phyloP scores from a whole-genome alignment of 371 early-diverging fungal species.

The Lichtheimia ornata region DNA sequence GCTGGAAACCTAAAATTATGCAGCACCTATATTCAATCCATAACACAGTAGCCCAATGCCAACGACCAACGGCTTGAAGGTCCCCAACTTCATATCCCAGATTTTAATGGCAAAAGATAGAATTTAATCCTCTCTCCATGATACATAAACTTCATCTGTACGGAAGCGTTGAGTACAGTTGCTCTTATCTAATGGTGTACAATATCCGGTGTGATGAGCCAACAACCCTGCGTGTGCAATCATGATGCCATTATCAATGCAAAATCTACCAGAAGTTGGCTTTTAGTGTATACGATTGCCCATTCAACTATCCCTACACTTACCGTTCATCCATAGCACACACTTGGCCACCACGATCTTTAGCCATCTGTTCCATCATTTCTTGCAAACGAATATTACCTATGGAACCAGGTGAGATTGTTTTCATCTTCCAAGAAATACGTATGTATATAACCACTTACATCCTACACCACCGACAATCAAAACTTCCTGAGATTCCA shows the following conservation, averaged over 20 bases:
- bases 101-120: conserved; percentile 4
- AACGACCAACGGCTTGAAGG: too few species aligned
- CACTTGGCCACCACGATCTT: conserved; percentile 87
- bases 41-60: too few species aligned
- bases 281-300: not conserved
- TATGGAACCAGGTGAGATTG: conserved; percentile 14
- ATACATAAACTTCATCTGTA: conserved; percentile 90
- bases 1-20: too few species aligned
- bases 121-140: conserved; percentile 70
- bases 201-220: conserved; percentile 73
- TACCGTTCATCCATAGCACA: conserved; percentile 98
- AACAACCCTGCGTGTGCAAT: conserved; percentile 98
- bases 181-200: conserved; percentile 81
- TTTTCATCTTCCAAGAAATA: not conserved
- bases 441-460: conserved; percentile 28
- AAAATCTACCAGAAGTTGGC: conserved; percentile 60
- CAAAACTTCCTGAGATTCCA: conserved; percentile 91
- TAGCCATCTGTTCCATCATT: conserved; percentile 98
- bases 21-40: too few species aligned
- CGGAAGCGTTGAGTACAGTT: conserved; percentile 96
- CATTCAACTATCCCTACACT: not conserved
- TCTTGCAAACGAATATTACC: conserved; percentile 93
- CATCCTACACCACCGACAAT: conserved; percentile 99
- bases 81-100: too few species aligned
- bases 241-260: conserved; percentile 99